Base-by-base conservation (phyloP, 345 rosid genomes). In the Luvunga scandens region DNA sequence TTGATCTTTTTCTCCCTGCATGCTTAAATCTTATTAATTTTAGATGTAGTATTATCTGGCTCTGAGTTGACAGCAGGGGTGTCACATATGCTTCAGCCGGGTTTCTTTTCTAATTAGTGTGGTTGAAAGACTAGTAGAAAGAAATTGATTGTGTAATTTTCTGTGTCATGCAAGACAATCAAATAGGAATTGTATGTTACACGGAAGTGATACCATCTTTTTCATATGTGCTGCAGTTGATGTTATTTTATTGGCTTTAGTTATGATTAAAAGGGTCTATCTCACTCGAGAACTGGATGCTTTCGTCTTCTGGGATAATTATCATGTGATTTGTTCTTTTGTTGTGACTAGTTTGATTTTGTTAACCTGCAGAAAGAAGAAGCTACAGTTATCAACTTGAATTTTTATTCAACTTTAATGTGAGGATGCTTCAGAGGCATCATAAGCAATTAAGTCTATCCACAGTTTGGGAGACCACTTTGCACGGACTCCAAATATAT, bases 341-440 rank as follows among this genome's bases (percentile, higher is more conserved):
- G 8, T 48, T 30, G 38, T 60, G 0, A 71, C 39, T 64, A 48
- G 28, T 45, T 72, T 63, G 21, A 9, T 64, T 75, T 67, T 77
- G 71, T n/a, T 72, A 14, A 57, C 76, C 74, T 81, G 57, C 89
- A 93, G 99, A 92, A 82, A 90, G 97, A 86, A 91, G 90, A 81
- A 82, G 89, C 76, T 89, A 85, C 65, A 90, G 93, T 82, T 77
- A 88, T 81, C 92, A 89, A 57, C 91, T 96, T 50, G 97, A 96
- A 78, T 78, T 73, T 80, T 80, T 96, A 80, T 87, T 83, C 76
- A 83, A 82, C 76, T 87, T 80, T 81, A 87, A 88, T 75, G 77
- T 88, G 84, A 90, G 83, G 87, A 87, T 94, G 92, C 92, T 92
- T 77, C 86, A 76, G 82, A 89, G 92, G 82, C 91, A 94, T 87